phyloP scores from a whole-genome alignment of 2,329 filamentous ascomycete species.

The Blastomyces silverae region DNA sequence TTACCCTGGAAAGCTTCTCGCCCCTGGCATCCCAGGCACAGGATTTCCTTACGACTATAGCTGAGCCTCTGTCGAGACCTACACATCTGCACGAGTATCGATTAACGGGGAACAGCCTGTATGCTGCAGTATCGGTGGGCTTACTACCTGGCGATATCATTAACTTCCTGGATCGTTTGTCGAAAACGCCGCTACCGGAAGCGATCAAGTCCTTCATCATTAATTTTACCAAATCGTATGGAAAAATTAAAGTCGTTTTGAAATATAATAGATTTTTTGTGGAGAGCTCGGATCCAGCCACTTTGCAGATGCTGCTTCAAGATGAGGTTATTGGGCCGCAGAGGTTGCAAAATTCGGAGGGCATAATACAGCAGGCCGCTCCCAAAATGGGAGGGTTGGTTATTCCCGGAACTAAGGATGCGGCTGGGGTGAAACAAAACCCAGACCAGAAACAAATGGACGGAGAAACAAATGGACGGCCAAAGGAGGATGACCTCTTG shows the following conservation, averaged over 20 bases:
- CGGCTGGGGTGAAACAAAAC: conserved; percentile 77
- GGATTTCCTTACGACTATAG: conserved; percentile 92
- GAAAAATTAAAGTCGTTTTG: conserved; percentile 89
- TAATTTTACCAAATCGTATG: conserved; percentile 80
- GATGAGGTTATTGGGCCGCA: conserved; percentile 75
- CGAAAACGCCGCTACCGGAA: conserved; percentile 81
- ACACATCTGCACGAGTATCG: conserved; percentile 90
- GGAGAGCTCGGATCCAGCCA: conserved; percentile 79
- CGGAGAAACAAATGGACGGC: conserved; percentile 36
- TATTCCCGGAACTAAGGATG: conserved; percentile 90
- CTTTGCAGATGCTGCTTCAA: conserved; percentile 78
- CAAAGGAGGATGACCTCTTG: conserved; percentile 61
- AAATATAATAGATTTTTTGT: conserved; percentile 94
- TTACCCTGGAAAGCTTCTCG: conserved; percentile 91
- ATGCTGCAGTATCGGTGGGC: conserved; percentile 93
- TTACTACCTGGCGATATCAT: conserved; percentile 85
- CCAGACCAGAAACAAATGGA: conserved; percentile 34
- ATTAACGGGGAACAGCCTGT: conserved; percentile 84
- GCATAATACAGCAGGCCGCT: conserved; percentile 70
- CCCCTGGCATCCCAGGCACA: conserved; percentile 79
- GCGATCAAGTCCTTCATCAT: conserved; percentile 72
- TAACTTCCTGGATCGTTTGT: conserved; percentile 75
- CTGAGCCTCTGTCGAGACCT: conserved; percentile 84
- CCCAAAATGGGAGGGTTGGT: conserved; percentile 81
- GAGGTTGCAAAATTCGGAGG: conserved; percentile 64